Percentiles rank a stretch among this genome's conserved stretches.
Conservation (phyloP, 2,329 filamentous ascomycete species). For the Monilinia vaccinii-corymbosi region DNA sequence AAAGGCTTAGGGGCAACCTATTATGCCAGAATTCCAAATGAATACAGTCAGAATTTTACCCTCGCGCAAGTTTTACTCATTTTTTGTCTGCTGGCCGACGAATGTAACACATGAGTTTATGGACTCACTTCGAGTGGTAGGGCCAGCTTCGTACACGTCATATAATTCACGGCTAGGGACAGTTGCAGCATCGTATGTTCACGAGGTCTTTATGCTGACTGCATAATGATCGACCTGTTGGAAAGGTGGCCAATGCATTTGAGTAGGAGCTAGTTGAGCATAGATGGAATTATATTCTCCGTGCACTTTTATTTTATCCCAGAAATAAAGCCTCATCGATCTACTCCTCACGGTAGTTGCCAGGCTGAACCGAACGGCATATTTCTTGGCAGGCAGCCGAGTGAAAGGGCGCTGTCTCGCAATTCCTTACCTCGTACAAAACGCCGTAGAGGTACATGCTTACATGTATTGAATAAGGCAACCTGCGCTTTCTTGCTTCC, state of each 20-base stretch:
- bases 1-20: not conserved
- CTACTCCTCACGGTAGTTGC: constrained; percentile 14
- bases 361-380: constrained; percentile 13
- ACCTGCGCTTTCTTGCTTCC: constrained; percentile 12
- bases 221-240: constrained; percentile 10
- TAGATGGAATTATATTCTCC: constrained; percentile 12
- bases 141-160: constrained; percentile 5
- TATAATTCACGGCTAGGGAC: not conserved
- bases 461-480: constrained; percentile 1
- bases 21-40: not conserved
- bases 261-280: constrained; percentile 13
- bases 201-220: constrained; percentile 11
- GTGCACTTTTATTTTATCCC: constrained; percentile 16
- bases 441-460: constrained; percentile 1
- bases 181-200: constrained; percentile 11
- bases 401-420: constrained; percentile 1
- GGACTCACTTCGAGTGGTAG: not conserved
- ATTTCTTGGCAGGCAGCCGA: constrained; percentile 2
- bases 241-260: constrained; percentile 13
- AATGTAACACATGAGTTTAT: not conserved
- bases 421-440: constrained; percentile 2
- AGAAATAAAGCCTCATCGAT: constrained; percentile 15
- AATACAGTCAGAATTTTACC: not conserved
- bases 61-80: not conserved
- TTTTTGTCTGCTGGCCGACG: not conserved